Evolutionary conservation across 1,284 basidiomycete species (phyloP).

Genomic region (Calocybe gambosa): DNA sequence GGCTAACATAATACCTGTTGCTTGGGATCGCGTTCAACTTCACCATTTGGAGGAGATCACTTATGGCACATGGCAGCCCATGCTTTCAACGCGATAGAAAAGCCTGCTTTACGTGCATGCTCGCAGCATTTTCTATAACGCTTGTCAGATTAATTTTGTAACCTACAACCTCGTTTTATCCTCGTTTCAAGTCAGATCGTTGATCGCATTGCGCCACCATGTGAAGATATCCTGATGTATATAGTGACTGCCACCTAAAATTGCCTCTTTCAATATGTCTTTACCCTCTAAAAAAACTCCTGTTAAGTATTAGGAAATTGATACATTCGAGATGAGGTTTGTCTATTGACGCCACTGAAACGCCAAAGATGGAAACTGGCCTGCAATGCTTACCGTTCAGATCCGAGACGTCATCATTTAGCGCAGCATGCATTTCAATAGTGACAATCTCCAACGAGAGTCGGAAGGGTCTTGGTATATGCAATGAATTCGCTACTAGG

Average conservation of each 20-base stretch:
- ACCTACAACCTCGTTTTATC: neutral
- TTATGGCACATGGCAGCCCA: constrained; percentile 65
- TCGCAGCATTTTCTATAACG: neutral
- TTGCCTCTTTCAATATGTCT: too few relatives aligned
- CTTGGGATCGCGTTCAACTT: constrained; percentile 63
- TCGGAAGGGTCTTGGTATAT: too few relatives aligned
- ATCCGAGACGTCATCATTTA: too few relatives aligned
- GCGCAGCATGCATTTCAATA: too few relatives aligned
- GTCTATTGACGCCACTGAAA: too few relatives aligned
- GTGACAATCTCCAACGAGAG: too few relatives aligned
- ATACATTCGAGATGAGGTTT: too few relatives aligned
- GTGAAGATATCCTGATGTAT: neutral
- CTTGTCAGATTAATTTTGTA: neutral
- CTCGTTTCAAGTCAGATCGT: neutral
- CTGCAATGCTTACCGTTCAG: too few relatives aligned
- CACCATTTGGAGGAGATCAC: constrained; percentile 67
- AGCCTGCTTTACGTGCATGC: neutral
- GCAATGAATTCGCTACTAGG: too few relatives aligned
- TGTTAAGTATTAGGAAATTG: too few relatives aligned
- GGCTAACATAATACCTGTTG: constrained; percentile 61
- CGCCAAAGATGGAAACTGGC: too few relatives aligned
- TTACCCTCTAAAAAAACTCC: too few relatives aligned
- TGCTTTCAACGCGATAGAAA: constrained; percentile 39
- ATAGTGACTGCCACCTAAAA: neutral
- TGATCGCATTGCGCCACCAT: neutral